Conservation (phyloP, 768 basidiomycete genomes). For the Mycena kentingensis region DNA sequence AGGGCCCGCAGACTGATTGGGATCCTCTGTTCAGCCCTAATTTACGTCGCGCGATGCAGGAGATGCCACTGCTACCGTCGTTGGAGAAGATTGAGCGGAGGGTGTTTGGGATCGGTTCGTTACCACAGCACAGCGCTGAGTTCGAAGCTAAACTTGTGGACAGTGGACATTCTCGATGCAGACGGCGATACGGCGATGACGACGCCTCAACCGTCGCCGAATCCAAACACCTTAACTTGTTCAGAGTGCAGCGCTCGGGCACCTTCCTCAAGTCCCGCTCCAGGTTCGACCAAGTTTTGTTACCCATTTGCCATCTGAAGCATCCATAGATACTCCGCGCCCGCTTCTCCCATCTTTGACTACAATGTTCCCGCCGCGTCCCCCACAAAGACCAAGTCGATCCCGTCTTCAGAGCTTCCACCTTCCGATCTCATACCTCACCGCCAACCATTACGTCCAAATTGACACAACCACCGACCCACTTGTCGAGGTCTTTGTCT, state of each 20-base stretch:
- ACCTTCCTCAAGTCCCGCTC: no score
- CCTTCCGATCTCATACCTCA: constrained; percentile 10
- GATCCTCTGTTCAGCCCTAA: constrained; percentile 13
- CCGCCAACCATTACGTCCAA: constrained; percentile 6
- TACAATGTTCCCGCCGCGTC: not conserved
- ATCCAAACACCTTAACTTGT: not conserved
- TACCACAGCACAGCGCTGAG: not conserved
- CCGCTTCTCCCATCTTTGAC: not conserved
- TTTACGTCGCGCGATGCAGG: constrained; percentile 10
- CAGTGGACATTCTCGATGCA: not conserved
- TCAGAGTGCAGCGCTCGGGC: no score
- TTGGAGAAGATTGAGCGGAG: constrained; percentile 4
- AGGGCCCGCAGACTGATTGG: constrained; percentile 7
- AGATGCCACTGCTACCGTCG: constrained; percentile 14
- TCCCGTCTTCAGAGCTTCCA: constrained; percentile 1
- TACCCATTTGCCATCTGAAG: no score
- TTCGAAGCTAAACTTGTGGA: not conserved
- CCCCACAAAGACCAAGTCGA: not conserved
- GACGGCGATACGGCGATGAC: not conserved
- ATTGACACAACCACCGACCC: not conserved
- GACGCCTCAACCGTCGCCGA: not conserved
- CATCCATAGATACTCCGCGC: no score
- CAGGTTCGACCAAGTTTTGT: no score
- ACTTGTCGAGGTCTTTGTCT: not conserved
- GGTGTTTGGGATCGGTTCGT: constrained; percentile 11